Base-by-base conservation (phyloP, 2,329 filamentous ascomycete species). In the Alternaria dauci region DNA sequence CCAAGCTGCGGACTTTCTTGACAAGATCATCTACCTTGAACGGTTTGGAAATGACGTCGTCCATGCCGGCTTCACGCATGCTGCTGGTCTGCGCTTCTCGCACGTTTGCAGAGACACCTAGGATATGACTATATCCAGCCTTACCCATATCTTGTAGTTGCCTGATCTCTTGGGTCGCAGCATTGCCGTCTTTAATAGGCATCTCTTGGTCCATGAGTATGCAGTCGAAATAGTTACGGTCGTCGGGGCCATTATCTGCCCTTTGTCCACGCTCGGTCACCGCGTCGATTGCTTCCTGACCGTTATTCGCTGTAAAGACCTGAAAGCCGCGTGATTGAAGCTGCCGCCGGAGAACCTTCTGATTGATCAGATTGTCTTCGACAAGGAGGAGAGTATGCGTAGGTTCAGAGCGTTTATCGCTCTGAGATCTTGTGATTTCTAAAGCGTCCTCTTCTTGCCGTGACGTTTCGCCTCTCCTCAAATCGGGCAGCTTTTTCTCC, bases 361-460 rank as follows among this genome's bases (percentile, higher is more conserved):
- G 76, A 23, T 85, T 85, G 55, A 84, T 80, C 3, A 78, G 55
- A 46, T 84, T 85, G 60, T 84, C 83, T 61, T 84, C 83, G 0
- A 84, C 82, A 1, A 85, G 69, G 0, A 85, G 74, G 7, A 79
- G 57, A 2, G 72, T 76, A 9, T 65, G 61, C 9, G 67, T 68
- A 4, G 54, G 46, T 20, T 72, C 65, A 4, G 61, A 63, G 4
- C 52, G 59, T n/a, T 63, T 52, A 16, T 62, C 43, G 25, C 62
- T 72, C 48, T 76, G 73, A 11, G 59, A 57, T 38, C 61, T 56
- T 2, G 73, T 70, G 12, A 61, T 36, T 5, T 67, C 61, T 9
- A 66, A 51, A 2, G 73, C 68, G 18, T 51, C 55, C 2, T 55
- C 52, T 42, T 61, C 52, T 55, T 76, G 76, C 18, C 71, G 68